Evolutionary conservation across 495 filamentous ascomycete genomes (phyloP).

Genomic region (Penicillium cosmopolitanum): DNA sequence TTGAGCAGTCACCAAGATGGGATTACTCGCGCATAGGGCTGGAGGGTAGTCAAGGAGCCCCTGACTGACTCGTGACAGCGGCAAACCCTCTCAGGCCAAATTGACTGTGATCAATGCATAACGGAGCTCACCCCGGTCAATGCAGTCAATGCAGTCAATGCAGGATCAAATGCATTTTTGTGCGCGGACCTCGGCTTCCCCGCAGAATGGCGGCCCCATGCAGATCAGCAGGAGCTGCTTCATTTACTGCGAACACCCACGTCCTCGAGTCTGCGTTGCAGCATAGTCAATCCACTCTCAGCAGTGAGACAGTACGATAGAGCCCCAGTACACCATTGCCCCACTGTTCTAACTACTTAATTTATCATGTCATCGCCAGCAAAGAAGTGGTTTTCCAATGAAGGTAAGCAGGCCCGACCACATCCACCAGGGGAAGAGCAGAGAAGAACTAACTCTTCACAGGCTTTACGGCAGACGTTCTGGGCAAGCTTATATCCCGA

Average conservation of each 20-base stretch:
- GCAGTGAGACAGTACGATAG: background rate
- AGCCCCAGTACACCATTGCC: background rate
- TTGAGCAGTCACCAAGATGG: background rate
- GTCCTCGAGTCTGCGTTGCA: background rate
- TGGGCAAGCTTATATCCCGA: constrained; percentile 54
- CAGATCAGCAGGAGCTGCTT: constrained; percentile 12
- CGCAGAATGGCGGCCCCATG: constrained; percentile 15
- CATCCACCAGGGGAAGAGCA: background rate
- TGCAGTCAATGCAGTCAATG: constrained; percentile 1
- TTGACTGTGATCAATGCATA: background rate
- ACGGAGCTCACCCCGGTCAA: background rate
- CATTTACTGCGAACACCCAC: constrained; percentile 1
- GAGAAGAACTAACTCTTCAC: background rate
- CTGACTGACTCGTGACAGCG: background rate
- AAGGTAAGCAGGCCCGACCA: constrained; percentile 25
- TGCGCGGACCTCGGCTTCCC: constrained; percentile 34
- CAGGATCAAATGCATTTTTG: constrained; percentile 5
- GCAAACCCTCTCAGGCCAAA: background rate
- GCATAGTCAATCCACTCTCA: background rate
- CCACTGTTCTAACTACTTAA: background rate
- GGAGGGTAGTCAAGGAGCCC: background rate
- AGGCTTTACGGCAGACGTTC: constrained; percentile 66
- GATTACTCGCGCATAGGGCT: background rate
- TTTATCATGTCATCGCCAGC: constrained; percentile 26
- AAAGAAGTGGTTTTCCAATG: constrained; percentile 36